Conservation (phyloP, 2,329 filamentous ascomycete species). For the Coniochaeta sp. region DNA sequence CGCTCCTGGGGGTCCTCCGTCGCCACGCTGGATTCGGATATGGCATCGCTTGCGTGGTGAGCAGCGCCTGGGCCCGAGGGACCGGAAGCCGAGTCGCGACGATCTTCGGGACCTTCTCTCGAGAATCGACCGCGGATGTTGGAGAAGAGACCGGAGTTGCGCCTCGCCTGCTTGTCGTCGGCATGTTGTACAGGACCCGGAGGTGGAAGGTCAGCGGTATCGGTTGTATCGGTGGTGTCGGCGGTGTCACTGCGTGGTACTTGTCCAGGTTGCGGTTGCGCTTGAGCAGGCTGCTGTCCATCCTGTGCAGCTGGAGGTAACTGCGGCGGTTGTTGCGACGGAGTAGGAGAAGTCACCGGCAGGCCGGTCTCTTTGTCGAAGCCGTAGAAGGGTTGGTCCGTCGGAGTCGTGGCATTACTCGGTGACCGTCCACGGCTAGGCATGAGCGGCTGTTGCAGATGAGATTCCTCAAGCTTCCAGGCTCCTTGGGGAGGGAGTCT, state of each 20-base stretch:
- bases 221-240: conserved; percentile 18
- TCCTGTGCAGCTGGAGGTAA: not conserved
- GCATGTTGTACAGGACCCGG: conserved; percentile 25
- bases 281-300: not conserved
- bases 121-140: conserved; percentile 39
- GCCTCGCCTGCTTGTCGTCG: conserved; percentile 27
- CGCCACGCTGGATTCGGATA: conserved; percentile 32
- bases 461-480: conserved; percentile 50
- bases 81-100: conserved; percentile 19
- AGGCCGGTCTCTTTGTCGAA: conserved; percentile 47
- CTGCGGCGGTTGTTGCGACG: not conserved
- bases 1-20: conserved; percentile 29
- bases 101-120: conserved; percentile 22
- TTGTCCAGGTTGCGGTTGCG: conserved; percentile 7
- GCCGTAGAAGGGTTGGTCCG: conserved; percentile 29
- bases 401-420: conserved; percentile 14
- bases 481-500: conserved; percentile 23
- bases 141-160: conserved; percentile 42
- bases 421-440: conserved; percentile 28
- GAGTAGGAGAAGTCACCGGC: conserved; percentile 1
- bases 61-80: too few species aligned
- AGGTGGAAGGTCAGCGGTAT: conserved; percentile 21
- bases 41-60: conserved; percentile 27
- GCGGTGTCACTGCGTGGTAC: conserved; percentile 31
- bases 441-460: conserved; percentile 43